These are phyloP conservation scores for Talaromyces ruber DNA, from an alignment of 495 filamentous ascomycete genomes.

Conservation along the genomic window DNA sequence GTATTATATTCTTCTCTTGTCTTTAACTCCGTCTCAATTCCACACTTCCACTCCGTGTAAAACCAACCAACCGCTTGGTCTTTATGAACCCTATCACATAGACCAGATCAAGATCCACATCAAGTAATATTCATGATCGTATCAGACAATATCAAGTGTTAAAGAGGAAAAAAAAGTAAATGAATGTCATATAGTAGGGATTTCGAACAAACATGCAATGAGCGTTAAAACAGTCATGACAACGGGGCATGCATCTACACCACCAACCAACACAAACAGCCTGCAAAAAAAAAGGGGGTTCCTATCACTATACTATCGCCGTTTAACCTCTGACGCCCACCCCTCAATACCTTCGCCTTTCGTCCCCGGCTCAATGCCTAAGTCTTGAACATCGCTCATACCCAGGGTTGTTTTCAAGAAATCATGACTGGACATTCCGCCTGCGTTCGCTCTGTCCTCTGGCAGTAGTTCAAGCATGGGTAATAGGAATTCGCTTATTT, in stretches of 20 bases:
- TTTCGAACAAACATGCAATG: background rate
- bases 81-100: background rate
- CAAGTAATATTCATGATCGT: background rate
- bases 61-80: background rate
- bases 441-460: slow-evolving; percentile 84
- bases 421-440: slow-evolving; percentile 78
- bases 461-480: slow-evolving; percentile 91
- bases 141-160: background rate
- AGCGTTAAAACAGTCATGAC: background rate
- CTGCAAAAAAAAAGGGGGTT: background rate
- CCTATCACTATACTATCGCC: too few relatives aligned
- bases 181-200: slow-evolving; percentile 1
- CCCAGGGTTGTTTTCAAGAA: slow-evolving; percentile 79
- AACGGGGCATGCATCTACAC: background rate
- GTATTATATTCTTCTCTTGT: background rate
- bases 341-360: slow-evolving; percentile 92
- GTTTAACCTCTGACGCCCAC: slow-evolving; percentile 87
- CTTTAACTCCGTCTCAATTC: background rate
- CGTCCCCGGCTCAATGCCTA: slow-evolving; percentile 68
- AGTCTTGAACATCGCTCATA: slow-evolving; percentile 64
- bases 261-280: background rate
- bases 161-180: background rate
- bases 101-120: background rate
- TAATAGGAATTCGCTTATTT: slow-evolving; percentile 75
- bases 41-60: background rate